Conservation (phyloP, 768 basidiomycete species). For the Trametes gibbosa region DNA sequence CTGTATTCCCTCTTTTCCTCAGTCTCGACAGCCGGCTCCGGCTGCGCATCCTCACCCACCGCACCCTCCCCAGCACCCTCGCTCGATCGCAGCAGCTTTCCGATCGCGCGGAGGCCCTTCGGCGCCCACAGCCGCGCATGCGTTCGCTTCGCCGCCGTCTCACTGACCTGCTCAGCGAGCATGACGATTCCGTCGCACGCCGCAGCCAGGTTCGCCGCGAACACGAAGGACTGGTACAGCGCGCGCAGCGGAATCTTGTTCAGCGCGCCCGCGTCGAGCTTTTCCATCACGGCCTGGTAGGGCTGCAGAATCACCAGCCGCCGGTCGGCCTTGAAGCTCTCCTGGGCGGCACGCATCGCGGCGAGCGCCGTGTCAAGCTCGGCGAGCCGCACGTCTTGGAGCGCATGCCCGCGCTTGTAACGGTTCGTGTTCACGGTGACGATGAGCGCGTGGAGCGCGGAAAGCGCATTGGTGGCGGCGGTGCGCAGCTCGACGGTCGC, state of each 20-base stretch:
- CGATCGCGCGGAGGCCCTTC: constrained; percentile 38
- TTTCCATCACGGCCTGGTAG: constrained; percentile 38
- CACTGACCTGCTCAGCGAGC: constrained; percentile 36
- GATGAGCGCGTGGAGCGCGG: constrained; percentile 26
- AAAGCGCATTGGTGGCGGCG: constrained; percentile 30
- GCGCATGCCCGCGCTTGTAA: constrained; percentile 25
- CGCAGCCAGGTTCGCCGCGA: constrained; percentile 42
- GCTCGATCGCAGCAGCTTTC: constrained; percentile 25
- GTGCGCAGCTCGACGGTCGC: constrained; percentile 35
- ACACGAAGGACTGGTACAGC: constrained; percentile 52
- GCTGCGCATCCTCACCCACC: constrained; percentile 27
- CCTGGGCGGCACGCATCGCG: constrained; percentile 23
- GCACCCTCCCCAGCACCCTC: constrained; percentile 22
- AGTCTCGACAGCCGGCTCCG: constrained; percentile 31
- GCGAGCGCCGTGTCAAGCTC: constrained; percentile 13
- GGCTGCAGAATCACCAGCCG: constrained; percentile 42
- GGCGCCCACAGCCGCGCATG: constrained; percentile 49
- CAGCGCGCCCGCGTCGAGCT: constrained; percentile 14
- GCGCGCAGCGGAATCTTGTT: constrained; percentile 33
- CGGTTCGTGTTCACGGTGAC: constrained; percentile 36
- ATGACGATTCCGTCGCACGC: constrained; percentile 36
- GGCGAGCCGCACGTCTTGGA: constrained; percentile 12
- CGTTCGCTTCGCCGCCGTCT: constrained; percentile 37
- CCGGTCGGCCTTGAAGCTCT: constrained; percentile 32
- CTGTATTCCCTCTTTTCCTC: constrained; percentile 29